A percentile compares a stretch with the other conserved stretches of the same genome.
Conservation (phyloP, 345 rosid genomes). For the Melaleuca quinquenervia region DNA sequence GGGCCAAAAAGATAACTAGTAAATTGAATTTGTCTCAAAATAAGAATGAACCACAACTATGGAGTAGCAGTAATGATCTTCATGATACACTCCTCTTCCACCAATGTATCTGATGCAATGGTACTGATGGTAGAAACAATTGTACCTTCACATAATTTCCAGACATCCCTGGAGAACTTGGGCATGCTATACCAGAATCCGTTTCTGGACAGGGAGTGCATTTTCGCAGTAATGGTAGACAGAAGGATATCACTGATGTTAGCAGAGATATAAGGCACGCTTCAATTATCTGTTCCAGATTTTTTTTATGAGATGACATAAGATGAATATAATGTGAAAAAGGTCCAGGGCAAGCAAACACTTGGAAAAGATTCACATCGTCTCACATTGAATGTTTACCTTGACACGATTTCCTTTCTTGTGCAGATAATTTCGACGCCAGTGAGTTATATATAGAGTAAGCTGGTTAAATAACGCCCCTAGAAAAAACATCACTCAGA, state of each 20-base stretch:
- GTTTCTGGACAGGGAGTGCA: constrained; percentile 90
- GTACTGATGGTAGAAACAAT: not conserved
- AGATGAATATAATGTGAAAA: not conserved
- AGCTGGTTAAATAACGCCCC: constrained; percentile 98
- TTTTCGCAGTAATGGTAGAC: constrained; percentile 78
- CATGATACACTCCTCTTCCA: not conserved
- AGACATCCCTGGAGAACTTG: constrained; percentile 83
- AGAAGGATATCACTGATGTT: constrained; percentile 84
- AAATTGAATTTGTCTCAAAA: not conserved
- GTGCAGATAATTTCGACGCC: constrained; percentile 88
- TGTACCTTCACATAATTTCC: constrained; percentile 96
- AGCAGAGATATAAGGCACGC: constrained; percentile 85
- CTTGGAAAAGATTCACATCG: not conserved
- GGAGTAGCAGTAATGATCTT: not conserved
- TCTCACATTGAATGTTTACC: constrained; percentile 20
- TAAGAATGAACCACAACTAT: not conserved
- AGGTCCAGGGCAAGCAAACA: not conserved
- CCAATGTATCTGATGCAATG: not conserved
- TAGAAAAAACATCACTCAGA: constrained; percentile 8
- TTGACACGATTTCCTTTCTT: constrained; percentile 78
- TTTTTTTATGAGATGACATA: not conserved
- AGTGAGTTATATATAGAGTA: constrained; percentile 61
- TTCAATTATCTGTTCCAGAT: constrained; percentile 65
- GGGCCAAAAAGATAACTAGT: not conserved
- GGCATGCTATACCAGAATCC: constrained; percentile 78